phyloP scores from a whole-genome alignment of 2,329 filamentous ascomycete species.

The Tolypocladium amazonense region DNA sequence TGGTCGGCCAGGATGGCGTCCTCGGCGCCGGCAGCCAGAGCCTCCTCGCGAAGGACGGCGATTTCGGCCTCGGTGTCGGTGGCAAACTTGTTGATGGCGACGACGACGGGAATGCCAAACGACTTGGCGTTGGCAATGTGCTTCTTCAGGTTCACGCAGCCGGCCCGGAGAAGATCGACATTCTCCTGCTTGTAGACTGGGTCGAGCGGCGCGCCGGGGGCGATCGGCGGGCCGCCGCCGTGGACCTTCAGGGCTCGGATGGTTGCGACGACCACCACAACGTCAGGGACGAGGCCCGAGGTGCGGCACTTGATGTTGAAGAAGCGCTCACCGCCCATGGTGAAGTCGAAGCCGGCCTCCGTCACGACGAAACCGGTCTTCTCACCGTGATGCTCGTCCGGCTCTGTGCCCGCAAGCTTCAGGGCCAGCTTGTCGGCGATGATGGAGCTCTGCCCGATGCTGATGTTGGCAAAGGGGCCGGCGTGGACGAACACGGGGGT shows the following conservation, averaged over 20 bases:
- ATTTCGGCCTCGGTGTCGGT: conserved; percentile 93
- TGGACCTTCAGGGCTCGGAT: conserved; percentile 95
- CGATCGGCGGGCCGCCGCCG: conserved; percentile 88
- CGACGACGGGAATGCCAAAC: conserved; percentile 88
- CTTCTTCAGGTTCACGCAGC: conserved; percentile 91
- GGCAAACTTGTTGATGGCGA: conserved; percentile 93
- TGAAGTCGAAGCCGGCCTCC: conserved; percentile 97
- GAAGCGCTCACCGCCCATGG: conserved; percentile 98
- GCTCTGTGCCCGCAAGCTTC: conserved; percentile 90
- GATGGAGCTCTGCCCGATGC: conserved; percentile 91
- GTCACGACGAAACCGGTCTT: conserved; percentile 92
- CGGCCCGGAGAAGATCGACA: conserved; percentile 76
- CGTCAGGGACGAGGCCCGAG: conserved; percentile 84
- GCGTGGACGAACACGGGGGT: conserved; percentile 97
- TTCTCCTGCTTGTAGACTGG: conserved; percentile 91
- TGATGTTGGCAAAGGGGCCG: conserved; percentile 96
- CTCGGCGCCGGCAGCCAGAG: conserved; percentile 82
- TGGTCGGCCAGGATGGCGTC: conserved; percentile 92
- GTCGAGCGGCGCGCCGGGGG: conserved; percentile 73
- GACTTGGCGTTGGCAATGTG: conserved; percentile 83
- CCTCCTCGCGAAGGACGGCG: conserved; percentile 78
- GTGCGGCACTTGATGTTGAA: conserved; percentile 99
- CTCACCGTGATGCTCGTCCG: conserved; percentile 71
- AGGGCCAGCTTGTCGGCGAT: conserved; percentile 90
- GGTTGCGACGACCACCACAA: conserved; percentile 90